phyloP scores from a whole-genome alignment of 345 rosid genomes.

The Gossypium turneri region DNA sequence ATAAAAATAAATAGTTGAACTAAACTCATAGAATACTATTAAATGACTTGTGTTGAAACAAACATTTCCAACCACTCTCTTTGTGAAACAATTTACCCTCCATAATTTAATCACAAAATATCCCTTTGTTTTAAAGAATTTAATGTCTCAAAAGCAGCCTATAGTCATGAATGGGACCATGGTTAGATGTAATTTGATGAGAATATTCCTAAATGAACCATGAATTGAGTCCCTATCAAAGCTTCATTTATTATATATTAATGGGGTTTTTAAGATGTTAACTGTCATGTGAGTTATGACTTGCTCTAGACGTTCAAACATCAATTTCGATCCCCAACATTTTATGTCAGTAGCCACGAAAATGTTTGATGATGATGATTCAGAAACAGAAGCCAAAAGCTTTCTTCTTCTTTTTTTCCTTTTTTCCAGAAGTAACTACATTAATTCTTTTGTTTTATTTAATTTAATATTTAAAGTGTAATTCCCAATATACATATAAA shows the following conservation, averaged over 20 bases:
- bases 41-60: no score
- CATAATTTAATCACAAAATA: no score
- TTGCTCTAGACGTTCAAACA: slow-evolving; percentile 35
- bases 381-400: slow-evolving; percentile 25
- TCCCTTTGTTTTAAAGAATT: no score
- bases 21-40: no score
- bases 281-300: slow-evolving; percentile 7
- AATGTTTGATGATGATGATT: slow-evolving; percentile 31
- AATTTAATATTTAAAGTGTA: no score
- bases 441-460: no score
- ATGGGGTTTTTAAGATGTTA: not conserved
- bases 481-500: not conserved
- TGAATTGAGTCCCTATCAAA: not conserved
- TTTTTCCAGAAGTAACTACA: not conserved
- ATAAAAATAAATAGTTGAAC: no score
- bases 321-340: slow-evolving; percentile 42
- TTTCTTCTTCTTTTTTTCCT: no score
- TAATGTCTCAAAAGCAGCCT: no score
- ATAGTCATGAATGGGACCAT: no score
- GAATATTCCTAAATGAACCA: not conserved
- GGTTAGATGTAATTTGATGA: not conserved
- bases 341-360: slow-evolving; percentile 24
- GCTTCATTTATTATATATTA: not conserved
- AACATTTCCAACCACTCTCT: no score
- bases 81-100: no score